Evolutionary conservation across 495 filamentous ascomycete species (phyloP), one percentile per base, ranked within the genome.

Genomic region (Schizothecium vesticola): DNA sequence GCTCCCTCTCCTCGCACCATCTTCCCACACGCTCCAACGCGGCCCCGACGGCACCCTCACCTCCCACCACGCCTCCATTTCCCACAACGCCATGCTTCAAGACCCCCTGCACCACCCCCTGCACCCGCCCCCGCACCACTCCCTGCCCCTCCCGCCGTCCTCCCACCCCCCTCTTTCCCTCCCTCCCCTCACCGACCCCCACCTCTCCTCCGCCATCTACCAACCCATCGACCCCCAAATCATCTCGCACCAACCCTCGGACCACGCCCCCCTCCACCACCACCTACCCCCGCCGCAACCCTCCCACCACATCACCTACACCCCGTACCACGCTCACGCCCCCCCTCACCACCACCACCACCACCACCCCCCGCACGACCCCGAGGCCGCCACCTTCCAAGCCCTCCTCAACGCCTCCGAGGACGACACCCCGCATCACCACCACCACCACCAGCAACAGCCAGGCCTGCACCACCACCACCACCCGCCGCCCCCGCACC

Each of bases 171-270:
- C 68, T 19, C 71, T 71, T 4, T 61, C 66, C 25, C 72, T 72
- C 4, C 68, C 71, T 12, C 62, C 71, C 2, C 61, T 72, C 13
- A 6, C 56, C 6, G 61, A 70, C 28, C 60, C 66, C 3, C 65
- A 33, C 73, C n/a, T 51, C 72, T 71, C 61, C 64, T 72, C 19
- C 69, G 61, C 51, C 25, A 43, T 77, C 59, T 84, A 81, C 74
- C 79, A 82, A 24, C 82, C 82, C 1, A 83, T 84, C 72, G 80
- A 84, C 67, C 82, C 82, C n/a, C 81, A 83, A 67, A 82, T 84
- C 65, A 84, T 84, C 67, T 80, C 73, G 16, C 81, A 83, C 51
- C 69, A 75, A 5, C 43, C 72, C 4, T 26, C 61, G 26, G 36
- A 24, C 66, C 26, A 68, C 31, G 24, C 36, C 24, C 60, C 24